These are phyloP conservation scores for Pharnaceum exiguum DNA, from an alignment of 148 eudicot species.

Conservation along the genomic window DNA sequence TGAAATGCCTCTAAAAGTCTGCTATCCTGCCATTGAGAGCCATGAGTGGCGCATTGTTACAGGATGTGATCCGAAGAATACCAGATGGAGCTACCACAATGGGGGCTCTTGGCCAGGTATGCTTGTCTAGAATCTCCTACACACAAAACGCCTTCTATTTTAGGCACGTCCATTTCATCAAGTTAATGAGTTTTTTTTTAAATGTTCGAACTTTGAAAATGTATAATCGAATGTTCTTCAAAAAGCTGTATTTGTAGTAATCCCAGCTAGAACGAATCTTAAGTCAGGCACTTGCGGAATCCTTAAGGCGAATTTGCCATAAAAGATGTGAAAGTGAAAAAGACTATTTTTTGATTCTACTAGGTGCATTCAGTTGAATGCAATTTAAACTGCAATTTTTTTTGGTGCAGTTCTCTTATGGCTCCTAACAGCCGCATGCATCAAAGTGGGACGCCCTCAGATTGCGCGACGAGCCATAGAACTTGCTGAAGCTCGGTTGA, in stretches of 20 bases:
- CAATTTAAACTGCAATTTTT: not conserved
- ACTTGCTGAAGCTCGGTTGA: slow-evolving; percentile 52
- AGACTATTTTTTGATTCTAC: not conserved
- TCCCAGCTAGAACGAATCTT: no score
- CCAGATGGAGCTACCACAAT: slow-evolving; percentile 97
- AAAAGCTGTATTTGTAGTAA: no score
- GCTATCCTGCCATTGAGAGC: slow-evolving; percentile 89
- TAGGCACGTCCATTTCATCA: not conserved
- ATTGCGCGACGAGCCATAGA: slow-evolving; percentile 71
- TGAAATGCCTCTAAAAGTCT: slow-evolving; percentile 86
- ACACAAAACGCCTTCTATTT: not conserved
- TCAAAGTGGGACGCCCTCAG: slow-evolving; percentile 66
- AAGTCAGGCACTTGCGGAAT: no score
- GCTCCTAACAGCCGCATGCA: slow-evolving; percentile 79
- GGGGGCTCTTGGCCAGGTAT: slow-evolving; percentile 99
- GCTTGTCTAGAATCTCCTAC: not conserved
- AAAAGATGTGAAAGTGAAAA: no score
- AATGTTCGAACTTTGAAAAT: no score
- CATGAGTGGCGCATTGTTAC: slow-evolving; percentile 91
- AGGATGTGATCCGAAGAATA: slow-evolving; percentile 94
- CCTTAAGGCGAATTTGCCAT: no score
- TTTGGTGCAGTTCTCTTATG: slow-evolving; percentile 64
- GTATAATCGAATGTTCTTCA: no score
- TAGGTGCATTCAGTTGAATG: not conserved
- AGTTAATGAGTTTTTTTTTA: not conserved